Evolutionary conservation across 805 yeast genomes (phyloP), one percentile per base, ranked within the genome.

Genomic region (Nakazawaea ambrosiae): DNA sequence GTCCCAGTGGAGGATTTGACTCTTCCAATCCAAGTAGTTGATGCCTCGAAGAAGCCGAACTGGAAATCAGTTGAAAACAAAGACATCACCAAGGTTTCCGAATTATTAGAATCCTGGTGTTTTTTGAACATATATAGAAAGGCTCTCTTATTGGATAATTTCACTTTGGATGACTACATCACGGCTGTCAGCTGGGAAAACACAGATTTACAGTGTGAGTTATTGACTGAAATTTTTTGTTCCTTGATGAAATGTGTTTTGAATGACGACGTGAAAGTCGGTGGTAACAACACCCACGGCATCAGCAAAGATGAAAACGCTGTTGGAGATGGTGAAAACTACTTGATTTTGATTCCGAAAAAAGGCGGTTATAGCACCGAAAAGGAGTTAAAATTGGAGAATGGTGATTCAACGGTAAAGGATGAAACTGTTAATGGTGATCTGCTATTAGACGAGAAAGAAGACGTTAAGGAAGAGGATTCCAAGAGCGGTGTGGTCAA

Each of bases 121-220:
- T 87, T 86, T 49, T 55, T 85, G 20, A 84, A 84, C 53, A 68
- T 83, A 35, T 86, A 78, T 54, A 74, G 77, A 46, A 68, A 68
- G 25, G 75, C 86, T 1, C 60, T 86, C 23, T 52, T 69, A 4
- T 58, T 87, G n/a, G 87, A 81, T 49, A 71, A 81, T 0, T 79
- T 84, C 48, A 79, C 90, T 0, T 84, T 82, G 60, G 96, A 86
- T 58, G 94, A 81, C 46, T 83, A 74, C 49, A 52, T 81, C 6
- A 73, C 74, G 38, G 78, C 75, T 9, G 53, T 81, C 59, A 60
- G 63, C 27, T 63, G 78, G 71, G 61, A 62, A 20, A 63, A 65
- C 26, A 57, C 60, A 2, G 57, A 58, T 4, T 65, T 68, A 2
- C 56, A 73, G 27, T 75, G 83, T 47, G 65, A 60, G 9, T 52